A percentile compares a stretch with the other conserved stretches of the same genome.
Evolutionary conservation across 345 rosid species (phyloP).

Genomic region (Pelargonium nanum): DNA sequence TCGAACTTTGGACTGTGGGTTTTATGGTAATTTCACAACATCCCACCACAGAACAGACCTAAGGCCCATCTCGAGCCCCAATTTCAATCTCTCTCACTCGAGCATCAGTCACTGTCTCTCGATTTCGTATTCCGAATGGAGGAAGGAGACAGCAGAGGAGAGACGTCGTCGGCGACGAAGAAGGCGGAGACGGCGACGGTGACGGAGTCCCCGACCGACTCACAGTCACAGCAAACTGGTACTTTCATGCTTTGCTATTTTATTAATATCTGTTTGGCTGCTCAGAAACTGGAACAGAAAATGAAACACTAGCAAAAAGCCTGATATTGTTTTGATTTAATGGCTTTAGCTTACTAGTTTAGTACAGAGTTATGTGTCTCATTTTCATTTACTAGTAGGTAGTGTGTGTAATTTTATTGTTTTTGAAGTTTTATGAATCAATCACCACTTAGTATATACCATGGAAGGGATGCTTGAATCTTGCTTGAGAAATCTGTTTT

Average conservation of each 20-base stretch:
- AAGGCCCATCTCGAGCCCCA: too few relatives aligned
- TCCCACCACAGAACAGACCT: too few relatives aligned
- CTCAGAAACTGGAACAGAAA: background rate
- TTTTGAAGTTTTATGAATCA: too few relatives aligned
- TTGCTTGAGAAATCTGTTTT: background rate
- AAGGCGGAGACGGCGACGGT: background rate
- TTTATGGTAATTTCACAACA: too few relatives aligned
- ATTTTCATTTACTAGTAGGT: background rate
- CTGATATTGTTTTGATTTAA: too few relatives aligned
- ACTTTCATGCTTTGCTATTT: background rate
- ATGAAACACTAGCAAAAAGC: too few relatives aligned
- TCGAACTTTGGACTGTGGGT: background rate
- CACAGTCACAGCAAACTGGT: constrained; percentile 2
- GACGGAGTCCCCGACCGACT: background rate
- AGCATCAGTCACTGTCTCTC: too few relatives aligned
- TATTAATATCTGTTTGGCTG: background rate
- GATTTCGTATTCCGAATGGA: background rate
- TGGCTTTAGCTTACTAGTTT: too few relatives aligned
- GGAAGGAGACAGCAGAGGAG: background rate
- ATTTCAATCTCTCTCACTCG: too few relatives aligned
- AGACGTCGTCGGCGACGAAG: background rate
- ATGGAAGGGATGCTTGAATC: too few relatives aligned
- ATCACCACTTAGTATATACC: too few relatives aligned
- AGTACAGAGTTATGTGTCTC: too few relatives aligned
- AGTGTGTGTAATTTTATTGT: background rate